Conservation (phyloP, 345 rosid species). For the Citrus sp. region DNA sequence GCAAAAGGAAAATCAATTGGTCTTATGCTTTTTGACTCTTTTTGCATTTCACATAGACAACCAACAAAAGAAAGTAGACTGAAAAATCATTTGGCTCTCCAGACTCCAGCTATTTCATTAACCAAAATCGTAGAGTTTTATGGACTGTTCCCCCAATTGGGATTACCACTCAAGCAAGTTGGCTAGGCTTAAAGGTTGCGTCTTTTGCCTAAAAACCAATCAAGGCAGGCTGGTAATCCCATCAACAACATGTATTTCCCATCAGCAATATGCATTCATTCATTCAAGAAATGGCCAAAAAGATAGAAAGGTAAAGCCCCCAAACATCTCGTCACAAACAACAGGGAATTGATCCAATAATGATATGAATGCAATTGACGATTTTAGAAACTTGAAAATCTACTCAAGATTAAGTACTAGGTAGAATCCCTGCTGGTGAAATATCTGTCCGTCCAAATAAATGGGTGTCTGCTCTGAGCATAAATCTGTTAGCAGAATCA, state of each 20-base stretch:
- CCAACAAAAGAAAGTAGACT: background rate
- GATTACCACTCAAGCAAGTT: background rate
- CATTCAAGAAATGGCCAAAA: background rate
- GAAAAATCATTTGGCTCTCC: background rate
- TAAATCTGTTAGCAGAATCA: too few relatives aligned
- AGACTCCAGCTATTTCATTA: background rate
- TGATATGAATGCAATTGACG: background rate
- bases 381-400: background rate
- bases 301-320: background rate
- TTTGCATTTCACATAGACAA: slow-evolving; percentile 1
- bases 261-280: too few relatives aligned
- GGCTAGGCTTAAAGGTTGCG: background rate
- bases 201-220: background rate
- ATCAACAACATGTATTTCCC: too few relatives aligned
- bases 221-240: too few relatives aligned
- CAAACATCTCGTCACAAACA: background rate
- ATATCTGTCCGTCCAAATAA: too few relatives aligned
- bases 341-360: background rate
- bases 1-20: background rate
- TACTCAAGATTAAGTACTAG: background rate
- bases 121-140: too few relatives aligned
- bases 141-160: background rate
- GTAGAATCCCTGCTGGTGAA: too few relatives aligned
- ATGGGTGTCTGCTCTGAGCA: too few relatives aligned
- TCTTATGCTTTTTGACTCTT: background rate